Evolutionary conservation across 108 stramenopile species (phyloP), one percentile per base, ranked within the genome.

Genomic region (Nitzschia palea): DNA sequence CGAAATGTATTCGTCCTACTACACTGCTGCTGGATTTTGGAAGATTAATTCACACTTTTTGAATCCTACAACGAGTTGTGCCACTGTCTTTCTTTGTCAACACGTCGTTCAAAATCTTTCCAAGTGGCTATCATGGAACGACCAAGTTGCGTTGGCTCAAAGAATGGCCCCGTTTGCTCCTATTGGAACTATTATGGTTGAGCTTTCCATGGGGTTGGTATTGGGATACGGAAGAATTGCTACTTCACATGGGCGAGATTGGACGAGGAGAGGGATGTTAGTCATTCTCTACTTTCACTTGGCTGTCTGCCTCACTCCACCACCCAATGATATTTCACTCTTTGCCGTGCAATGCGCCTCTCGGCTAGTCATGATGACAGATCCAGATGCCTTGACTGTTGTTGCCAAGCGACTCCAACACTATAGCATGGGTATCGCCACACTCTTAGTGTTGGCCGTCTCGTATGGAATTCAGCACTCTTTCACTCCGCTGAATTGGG

Each of bases 11-110:
- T n/a, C 50, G 12, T 32, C 10, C n/a, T 56, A 30, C 8, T 56
- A 56, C n/a, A 17, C 15, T 17, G 55, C 55, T 9, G 55, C 55
- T 14, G 29, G 18, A 6, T 56, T 56, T 56, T 56, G 55, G 55
- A 56, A 56, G 29, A 56, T 56, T 28, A 56, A 32, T 31, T 30
- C 55, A 8, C 25, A 31, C 23, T 56, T 56, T 56, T 31, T 56
- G 28, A 29, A 61, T 61, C 60, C 60, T 10, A 43, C 20, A 29
- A 29, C 40, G 4, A 29, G 26, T 9, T 61, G 60, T 61, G 60
- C 40, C 8, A 61, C 60, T 10, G 30, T 61, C 14, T 61, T 61
- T 43, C 4, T 61, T 17, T 10, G 22, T 43, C 40, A 61, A 29
- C 20, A 29, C 20, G 14, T 61, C n/a, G 60, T 8, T 23, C 44